phyloP scores from a whole-genome alignment of 257 asterid species.

The Penstemon eatonii region DNA sequence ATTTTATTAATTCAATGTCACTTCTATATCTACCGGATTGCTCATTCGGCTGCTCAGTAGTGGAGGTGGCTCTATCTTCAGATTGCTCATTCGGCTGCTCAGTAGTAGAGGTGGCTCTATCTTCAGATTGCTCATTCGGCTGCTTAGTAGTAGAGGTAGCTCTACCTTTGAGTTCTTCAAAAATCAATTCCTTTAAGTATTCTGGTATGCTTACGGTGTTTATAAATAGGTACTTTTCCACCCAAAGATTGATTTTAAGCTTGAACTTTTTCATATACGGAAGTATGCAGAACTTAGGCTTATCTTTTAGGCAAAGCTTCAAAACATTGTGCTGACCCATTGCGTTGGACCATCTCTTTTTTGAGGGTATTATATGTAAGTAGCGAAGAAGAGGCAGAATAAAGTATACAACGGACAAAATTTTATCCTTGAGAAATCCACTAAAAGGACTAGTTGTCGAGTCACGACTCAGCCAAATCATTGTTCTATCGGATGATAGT shows the following conservation, averaged over 20 bases:
- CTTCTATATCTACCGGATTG: slow-evolving; percentile 19
- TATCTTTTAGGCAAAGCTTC: slow-evolving; percentile 12
- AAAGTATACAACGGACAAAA: not conserved
- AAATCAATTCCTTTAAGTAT: slow-evolving; percentile 22
- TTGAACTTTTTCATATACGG: not conserved
- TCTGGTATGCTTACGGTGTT: not conserved
- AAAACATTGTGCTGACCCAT: slow-evolving; percentile 38
- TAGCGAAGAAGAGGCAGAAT: not conserved
- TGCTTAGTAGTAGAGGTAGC: not conserved
- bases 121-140: not conserved
- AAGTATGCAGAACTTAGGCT: slow-evolving; percentile 1
- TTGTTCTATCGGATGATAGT: slow-evolving; percentile 16
- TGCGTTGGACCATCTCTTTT: slow-evolving; percentile 36
- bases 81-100: not conserved
- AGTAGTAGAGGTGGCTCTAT: no score
- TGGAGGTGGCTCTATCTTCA: no score
- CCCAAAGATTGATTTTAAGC: not conserved
- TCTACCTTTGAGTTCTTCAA: slow-evolving; percentile 10
- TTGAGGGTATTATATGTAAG: slow-evolving; percentile 16
- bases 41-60: not conserved
- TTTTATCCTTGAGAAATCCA: not conserved
- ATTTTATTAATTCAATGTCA: slow-evolving; percentile 11
- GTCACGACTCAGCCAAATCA: slow-evolving; percentile 13
- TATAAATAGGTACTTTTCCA: slow-evolving; percentile 16
- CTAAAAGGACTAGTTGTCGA: not conserved